Percentiles rank a stretch among this genome's conserved stretches.
Conservation (phyloP, 1,284 basidiomycete genomes). For the Cryptococcus depauperatus region DNA sequence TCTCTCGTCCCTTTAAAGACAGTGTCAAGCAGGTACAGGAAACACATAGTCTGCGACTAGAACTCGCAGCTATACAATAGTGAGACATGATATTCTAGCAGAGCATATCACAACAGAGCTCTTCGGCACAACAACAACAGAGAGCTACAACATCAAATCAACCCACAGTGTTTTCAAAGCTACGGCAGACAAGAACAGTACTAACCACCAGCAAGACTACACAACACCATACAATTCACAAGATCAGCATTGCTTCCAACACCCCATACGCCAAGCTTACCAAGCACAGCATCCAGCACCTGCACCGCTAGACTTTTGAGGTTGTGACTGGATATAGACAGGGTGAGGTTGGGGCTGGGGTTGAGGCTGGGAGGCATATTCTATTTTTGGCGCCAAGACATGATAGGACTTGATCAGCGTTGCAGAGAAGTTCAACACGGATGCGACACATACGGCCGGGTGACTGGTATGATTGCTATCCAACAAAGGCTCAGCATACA, state of each 20-base stretch:
- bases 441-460: conserved; percentile 24
- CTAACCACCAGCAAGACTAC: conserved; percentile 27
- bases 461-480: conserved; percentile 28
- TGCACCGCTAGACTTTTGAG: conserved; percentile 19
- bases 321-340: conserved; percentile 38
- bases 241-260: conserved; percentile 1
- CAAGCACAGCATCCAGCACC: conserved; percentile 29
- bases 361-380: conserved; percentile 37
- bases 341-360: conserved; percentile 41
- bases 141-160: conserved; percentile 16
- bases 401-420: not conserved
- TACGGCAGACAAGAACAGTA: not conserved
- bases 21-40: too few relatives aligned
- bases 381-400: conserved; percentile 4
- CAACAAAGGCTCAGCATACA: not conserved
- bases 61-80: too few relatives aligned
- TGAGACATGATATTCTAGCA: too few relatives aligned
- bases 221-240: too few relatives aligned
- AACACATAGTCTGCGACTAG: too few relatives aligned
- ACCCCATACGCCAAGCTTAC: conserved; percentile 12
- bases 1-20: too few relatives aligned
- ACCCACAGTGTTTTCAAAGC: not conserved
- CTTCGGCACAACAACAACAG: conserved; percentile 39
- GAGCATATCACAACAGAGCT: conserved; percentile 31
- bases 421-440: not conserved